phyloP scores from a whole-genome alignment of 2,329 filamentous ascomycete genomes.

The Fusarium tuaranense region DNA sequence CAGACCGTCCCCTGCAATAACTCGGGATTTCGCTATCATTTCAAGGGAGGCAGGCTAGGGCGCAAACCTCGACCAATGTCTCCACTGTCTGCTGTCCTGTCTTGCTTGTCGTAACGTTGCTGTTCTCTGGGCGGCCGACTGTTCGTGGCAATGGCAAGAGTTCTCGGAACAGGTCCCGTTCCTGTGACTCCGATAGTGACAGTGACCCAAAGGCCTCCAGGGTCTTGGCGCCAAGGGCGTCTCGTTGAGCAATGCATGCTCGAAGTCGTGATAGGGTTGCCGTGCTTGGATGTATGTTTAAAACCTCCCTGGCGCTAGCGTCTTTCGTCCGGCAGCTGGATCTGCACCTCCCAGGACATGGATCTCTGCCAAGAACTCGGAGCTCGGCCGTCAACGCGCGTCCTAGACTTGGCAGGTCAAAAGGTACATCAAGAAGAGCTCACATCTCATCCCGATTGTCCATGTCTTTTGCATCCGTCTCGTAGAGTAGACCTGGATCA shows the following conservation, averaged over 20 bases:
- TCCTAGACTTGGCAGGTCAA: conserved; percentile 45
- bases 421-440: conserved; percentile 44
- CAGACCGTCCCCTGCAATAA: conserved; percentile 32
- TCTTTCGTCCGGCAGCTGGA: conserved; percentile 42
- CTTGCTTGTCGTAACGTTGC: conserved; percentile 24
- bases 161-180: background rate
- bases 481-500: conserved; percentile 39
- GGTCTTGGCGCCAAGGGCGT: conserved; percentile 22
- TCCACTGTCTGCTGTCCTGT: conserved; percentile 36
- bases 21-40: conserved; percentile 26
- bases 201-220: background rate
- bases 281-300: conserved; percentile 43
- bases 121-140: conserved; percentile 19
- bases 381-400: conserved; percentile 46
- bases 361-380: conserved; percentile 45
- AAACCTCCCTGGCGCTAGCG: conserved; percentile 43
- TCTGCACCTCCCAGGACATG: conserved; percentile 45
- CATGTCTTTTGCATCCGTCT: conserved; percentile 38
- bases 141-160: background rate
- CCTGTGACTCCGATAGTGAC: background rate
- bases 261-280: conserved; percentile 44
- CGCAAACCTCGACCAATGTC: conserved; percentile 29
- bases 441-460: conserved; percentile 40
- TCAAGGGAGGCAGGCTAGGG: conserved; percentile 38
- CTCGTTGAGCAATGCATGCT: conserved; percentile 20